These are phyloP conservation scores for Prototheca cutis DNA, from an alignment of 163 green algal species.

Conservation along the genomic window DNA sequence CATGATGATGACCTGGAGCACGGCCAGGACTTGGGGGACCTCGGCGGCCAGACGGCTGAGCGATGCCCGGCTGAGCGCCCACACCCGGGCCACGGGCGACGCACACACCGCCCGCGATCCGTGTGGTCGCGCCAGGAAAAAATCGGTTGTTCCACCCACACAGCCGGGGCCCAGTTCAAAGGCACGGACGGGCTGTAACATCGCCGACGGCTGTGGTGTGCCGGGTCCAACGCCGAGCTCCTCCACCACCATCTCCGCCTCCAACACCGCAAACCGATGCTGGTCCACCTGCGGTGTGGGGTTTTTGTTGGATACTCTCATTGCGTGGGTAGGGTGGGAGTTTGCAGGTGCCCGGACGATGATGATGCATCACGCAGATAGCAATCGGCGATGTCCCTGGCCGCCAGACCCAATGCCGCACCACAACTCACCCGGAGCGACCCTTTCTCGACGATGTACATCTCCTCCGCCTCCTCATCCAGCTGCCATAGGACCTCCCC, in stretches of 20 bases:
- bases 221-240: neutral
- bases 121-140: slow-evolving; percentile 38
- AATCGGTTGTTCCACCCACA: slow-evolving; percentile 36
- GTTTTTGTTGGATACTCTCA: too few relatives aligned
- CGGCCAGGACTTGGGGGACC: slow-evolving; percentile 19
- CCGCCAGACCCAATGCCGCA: too few relatives aligned
- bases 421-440: slow-evolving; percentile 16
- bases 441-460: slow-evolving; percentile 28
- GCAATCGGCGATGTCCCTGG: too few relatives aligned
- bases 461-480: slow-evolving; percentile 12
- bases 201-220: neutral
- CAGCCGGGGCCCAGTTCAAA: slow-evolving; percentile 37
- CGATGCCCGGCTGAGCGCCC: slow-evolving; percentile 13
- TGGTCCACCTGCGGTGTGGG: neutral
- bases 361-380: too few relatives aligned
- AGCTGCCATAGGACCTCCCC: slow-evolving; percentile 23
- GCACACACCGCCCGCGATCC: slow-evolving; percentile 20
- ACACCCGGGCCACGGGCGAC: slow-evolving; percentile 14
- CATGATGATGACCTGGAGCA: slow-evolving; percentile 30
- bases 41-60: slow-evolving; percentile 19
- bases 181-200: neutral
- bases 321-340: too few relatives aligned
- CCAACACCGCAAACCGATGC: neutral
- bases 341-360: too few relatives aligned
- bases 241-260: neutral